Conservation (phyloP, 208 protist species). For the Crithidia acanthocephali region DNA sequence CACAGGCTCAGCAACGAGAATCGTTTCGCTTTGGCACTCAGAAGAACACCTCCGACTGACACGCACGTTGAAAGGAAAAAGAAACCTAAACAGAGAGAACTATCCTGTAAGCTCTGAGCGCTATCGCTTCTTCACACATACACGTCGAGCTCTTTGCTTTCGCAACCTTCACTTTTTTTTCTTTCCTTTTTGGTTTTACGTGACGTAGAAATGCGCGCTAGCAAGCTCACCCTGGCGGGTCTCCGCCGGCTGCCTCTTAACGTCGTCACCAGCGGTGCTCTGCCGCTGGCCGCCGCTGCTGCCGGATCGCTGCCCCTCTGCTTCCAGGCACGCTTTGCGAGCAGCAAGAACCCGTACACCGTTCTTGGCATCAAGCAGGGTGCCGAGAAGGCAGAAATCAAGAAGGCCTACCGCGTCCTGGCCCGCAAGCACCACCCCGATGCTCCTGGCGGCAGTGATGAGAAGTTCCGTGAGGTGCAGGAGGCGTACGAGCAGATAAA, state of each 20-base stretch:
- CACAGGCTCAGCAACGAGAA: too few relatives aligned
- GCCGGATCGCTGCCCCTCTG: constrained; percentile 15
- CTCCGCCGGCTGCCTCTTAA: constrained; percentile 21
- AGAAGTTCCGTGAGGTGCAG: constrained; percentile 91
- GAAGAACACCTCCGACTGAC: too few relatives aligned
- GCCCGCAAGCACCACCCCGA: constrained; percentile 92
- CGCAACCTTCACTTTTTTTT: not conserved
- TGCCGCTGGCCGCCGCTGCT: constrained; percentile 20
- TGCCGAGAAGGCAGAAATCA: constrained; percentile 84
- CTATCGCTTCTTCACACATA: not conserved
- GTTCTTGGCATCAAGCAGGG: constrained; percentile 89
- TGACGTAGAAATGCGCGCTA: constrained; percentile 22
- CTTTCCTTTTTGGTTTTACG: too few relatives aligned
- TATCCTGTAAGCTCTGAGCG: too few relatives aligned
- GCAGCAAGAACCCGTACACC: constrained; percentile 88
- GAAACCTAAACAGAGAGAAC: too few relatives aligned
- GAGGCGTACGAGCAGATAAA: constrained; percentile 92
- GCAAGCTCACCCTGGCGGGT: constrained; percentile 9
- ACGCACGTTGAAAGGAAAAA: too few relatives aligned
- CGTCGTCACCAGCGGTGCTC: not conserved
- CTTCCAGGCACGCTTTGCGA: constrained; percentile 44
- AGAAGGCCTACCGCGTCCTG: constrained; percentile 90
- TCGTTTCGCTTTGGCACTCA: too few relatives aligned
- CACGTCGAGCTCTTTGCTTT: not conserved
- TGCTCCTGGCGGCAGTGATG: constrained; percentile 83